Evolutionary conservation across 23 red algal genomes (phyloP), one percentile per base, ranked within the genome.

Genomic region (Gracilaria caudata): DNA sequence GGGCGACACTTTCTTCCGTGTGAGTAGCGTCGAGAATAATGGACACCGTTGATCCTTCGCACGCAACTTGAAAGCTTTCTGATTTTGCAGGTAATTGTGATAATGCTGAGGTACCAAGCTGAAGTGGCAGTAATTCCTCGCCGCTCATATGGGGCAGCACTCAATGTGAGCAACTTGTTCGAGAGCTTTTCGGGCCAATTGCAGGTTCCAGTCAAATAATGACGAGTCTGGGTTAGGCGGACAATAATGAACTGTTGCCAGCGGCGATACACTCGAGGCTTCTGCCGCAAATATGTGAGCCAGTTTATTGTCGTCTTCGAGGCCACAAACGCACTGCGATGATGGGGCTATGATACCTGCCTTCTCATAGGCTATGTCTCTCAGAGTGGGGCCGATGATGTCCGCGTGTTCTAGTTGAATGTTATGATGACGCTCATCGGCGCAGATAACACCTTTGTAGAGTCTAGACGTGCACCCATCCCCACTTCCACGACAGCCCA

Each of bases 291-390:
- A 90, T 43, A 91, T 81, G 54, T 53, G 37, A 7, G 84, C 81
- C 17, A 87, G 73, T 47, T 79, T 74, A 58, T 91, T 19, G 2
- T 72, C 73, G 17, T 36, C 28, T 23, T 19, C 14, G 51, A 92
- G 65, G 13, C 94, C 94, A 41, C 75, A 83, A 17, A 98, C 51
- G 26, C 87, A 56, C 0, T 87, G 46, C 12, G 83, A 58, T 17
- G 79, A 80, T 7, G 79, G 76, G 46, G 84, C 32, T n/a, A 94
- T 90, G 33, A 99, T 99, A 16, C 97, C 97, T 9, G 93, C 97
- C 70, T 99, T 99, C 38, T 99, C 97, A 41, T 90, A 90, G 10
- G 97, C 97, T 34, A 99, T 99, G 84, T 99, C 90, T 57, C 44
- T 26, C 20, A 82, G 90, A 36, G 61, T 65, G 45, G 97, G 97